Conservation (phyloP, 257 asterid genomes). For the Solanum okadae region DNA sequence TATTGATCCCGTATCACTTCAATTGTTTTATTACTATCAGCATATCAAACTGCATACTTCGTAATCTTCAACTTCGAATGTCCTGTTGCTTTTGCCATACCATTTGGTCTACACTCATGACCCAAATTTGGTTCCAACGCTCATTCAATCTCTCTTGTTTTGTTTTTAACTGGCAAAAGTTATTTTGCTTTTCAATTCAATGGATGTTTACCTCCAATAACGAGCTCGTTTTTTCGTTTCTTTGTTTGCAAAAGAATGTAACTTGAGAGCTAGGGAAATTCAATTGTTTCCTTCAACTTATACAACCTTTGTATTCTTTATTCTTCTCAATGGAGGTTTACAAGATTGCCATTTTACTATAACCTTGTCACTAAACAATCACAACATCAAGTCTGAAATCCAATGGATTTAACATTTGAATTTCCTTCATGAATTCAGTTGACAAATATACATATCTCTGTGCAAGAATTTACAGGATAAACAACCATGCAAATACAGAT, state of each 20-base stretch:
- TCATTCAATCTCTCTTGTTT: neutral
- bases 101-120: neutral
- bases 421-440: neutral
- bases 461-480: neutral
- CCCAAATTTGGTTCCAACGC: too few relatives aligned
- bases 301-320: neutral
- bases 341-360: neutral
- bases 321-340: neutral
- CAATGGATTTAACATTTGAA: neutral
- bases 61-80: neutral
- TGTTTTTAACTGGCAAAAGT: neutral
- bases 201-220: neutral
- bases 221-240: neutral
- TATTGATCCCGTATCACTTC: neutral
- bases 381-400: neutral
- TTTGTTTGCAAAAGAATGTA: neutral
- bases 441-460: neutral
- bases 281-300: neutral
- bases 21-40: neutral
- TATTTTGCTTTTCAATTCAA: neutral
- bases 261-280: neutral
- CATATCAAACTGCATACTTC: neutral
- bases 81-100: neutral
- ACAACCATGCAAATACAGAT: neutral
- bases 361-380: neutral